Evolutionary conservation across 75 land plant species (phyloP), one percentile per base, ranked within the genome.

Genomic region (Pinus taeda): DNA sequence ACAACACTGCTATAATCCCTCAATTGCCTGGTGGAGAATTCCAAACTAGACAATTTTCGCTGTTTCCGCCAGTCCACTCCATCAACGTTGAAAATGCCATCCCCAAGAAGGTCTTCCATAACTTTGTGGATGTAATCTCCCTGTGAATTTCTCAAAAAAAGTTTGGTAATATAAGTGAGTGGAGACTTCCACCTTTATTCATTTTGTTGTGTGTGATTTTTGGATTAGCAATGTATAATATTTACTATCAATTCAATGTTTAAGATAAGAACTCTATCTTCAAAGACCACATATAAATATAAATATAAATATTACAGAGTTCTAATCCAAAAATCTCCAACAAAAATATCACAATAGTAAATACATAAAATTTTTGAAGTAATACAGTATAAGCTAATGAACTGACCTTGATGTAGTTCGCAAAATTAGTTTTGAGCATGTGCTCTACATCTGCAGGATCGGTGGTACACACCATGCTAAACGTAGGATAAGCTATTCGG

Each of bases 21-120:
- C 75, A 88, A 66, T 9, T 76, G 33, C 63, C 79, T 85, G 56
- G 81, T 78, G 75, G 87, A 75, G 87, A 88, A 88, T 30, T 88
- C 90, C 13, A 61, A 66, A 79, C 87, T 85, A 33, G 33, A 33
- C 33, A 33, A 33, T 33, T 33, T 33, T 33, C 33, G 33, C 2
- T 33, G 33, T 33, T 6, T 73, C 66, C 76, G 63, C 90, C 90
- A 88, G 13, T 58, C 63, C 55, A 85, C 85, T 17, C 90, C 90
- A 30, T 88, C 90, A 37, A 80, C 78, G 20, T 83, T 83, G 70
- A 88, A 88, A 72, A 88, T 88, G 45, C 90, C 90, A 60, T 88
- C 84, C n/a, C 90, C 90, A 29, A 88, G 79, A 22, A 86, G 78
- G 3, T 71, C 78, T 57, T 57, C 82, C 85, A 80, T 61, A 21